Evolutionary conservation across 2,329 filamentous ascomycete genomes (phyloP), one percentile per base, ranked within the genome.

Genomic region (Hymenoscyphus fraxineus): DNA sequence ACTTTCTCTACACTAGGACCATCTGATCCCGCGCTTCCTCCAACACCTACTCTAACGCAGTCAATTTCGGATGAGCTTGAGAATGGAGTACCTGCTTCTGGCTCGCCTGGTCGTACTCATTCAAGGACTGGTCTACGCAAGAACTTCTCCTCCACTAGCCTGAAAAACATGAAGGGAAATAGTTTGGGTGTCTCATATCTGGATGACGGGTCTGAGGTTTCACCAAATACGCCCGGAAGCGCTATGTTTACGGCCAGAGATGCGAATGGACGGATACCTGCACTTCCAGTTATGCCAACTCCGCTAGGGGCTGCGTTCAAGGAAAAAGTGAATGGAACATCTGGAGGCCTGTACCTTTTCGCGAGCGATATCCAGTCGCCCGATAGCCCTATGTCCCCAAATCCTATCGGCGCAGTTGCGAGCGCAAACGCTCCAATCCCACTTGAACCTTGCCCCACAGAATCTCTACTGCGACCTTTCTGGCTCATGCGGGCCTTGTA

Each of bases 401-500:
- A 89, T 64, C 80, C 83, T 3, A 76, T 84, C n/a, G 80, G 82
- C 13, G 73, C 80, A 0, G 44, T 22, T 15, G 13, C 54, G 15
- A 88, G 92, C 69, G 32, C 27, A 16, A 88, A 92, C 69, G 85
- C 87, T 0, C 93, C 93, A 13, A 83, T 89, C 27, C 86, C 92
- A 0, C 83, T 99, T 5, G 95, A 99, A 74, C 91, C 95, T 2
- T 99, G 96, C 75, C 95, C 95, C 0, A 91, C 90, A 41, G 92
- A 96, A 51, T 88, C 89, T 65, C 83, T 97, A 72, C 82, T 98
- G n/a, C 88, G 95, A 22, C 96, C 95, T 1, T 99, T 97, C 77
- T 99, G 95, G 95, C 82, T 99, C 56, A 97, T 99, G 92, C 88
- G 95, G 62, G 93, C 91, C 67, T 83, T 99, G 32, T 96, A 95